Percentiles rank a stretch among this genome's conserved stretches.
Conservation (phyloP, 2,329 filamentous ascomycete species). For the Colletotrichum orbiculare region DNA sequence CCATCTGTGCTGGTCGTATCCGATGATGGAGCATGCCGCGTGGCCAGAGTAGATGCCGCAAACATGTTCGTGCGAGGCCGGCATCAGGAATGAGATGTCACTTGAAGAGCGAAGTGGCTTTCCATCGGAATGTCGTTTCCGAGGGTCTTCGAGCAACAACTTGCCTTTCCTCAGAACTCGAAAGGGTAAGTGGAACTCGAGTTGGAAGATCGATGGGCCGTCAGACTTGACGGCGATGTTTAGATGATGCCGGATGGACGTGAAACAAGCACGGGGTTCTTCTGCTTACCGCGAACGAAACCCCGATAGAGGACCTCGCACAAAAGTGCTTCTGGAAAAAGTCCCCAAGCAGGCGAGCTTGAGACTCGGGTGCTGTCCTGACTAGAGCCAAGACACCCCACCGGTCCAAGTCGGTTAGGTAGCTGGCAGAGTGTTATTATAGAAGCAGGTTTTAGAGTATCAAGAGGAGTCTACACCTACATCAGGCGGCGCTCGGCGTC, state of each 20-base stretch:
- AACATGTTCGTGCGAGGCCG: neutral
- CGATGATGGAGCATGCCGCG: neutral
- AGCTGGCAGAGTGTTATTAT: neutral
- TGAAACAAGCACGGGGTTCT: neutral
- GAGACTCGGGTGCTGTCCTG: neutral
- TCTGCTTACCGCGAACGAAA: neutral
- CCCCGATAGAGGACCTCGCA: neutral
- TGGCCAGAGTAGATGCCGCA: neutral
- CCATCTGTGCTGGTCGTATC: constrained; percentile 6
- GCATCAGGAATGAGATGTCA: neutral
- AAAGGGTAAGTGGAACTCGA: constrained; percentile 7
- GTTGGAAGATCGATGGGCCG: neutral
- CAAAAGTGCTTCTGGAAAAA: constrained; percentile 4
- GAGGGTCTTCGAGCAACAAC: neutral
- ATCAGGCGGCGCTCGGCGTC: no score
- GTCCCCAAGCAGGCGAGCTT: neutral
- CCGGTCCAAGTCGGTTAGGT: neutral
- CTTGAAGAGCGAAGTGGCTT: neutral
- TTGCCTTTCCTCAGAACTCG: neutral
- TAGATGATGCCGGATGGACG: no score
- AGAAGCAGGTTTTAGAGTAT: no score
- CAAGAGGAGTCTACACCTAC: no score
- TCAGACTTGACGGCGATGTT: neutral
- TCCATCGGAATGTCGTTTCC: neutral
- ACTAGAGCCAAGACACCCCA: constrained; percentile 8